Evolutionary conservation across 768 basidiomycete genomes (phyloP), one percentile per base, ranked within the genome.

Genomic region (Stropharia rugosoannulata): DNA sequence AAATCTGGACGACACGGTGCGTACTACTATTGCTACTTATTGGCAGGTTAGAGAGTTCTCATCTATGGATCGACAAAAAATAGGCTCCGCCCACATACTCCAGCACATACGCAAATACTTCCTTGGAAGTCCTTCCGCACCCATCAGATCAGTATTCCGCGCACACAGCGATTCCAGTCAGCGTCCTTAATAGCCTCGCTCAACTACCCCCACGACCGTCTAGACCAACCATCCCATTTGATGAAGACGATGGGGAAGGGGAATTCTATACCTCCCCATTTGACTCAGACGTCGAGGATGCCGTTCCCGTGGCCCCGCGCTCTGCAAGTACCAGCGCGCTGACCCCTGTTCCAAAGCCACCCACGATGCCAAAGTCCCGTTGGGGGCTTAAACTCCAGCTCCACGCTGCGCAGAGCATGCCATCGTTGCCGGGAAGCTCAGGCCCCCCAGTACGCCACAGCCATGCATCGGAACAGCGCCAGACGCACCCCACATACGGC

Each of bases 351-450:
- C 42, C 59, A n/a, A 29, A 48, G 2, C 46, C 55, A 2, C 29
- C 48, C 15, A n/a, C 52, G 19, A 66, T 64, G 58, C 57, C 62
- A 39, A 66, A 66, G 51, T 40, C 57, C 13, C 54, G 59, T 16
- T 66, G 65, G 65, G 59, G 55, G 18, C 57, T 66, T 38, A 64
- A 63, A 40, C 59, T 63, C 27, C 63, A 63, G 45, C 55, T 62
- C 41, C 59, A 60, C 42, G 59, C 54, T 11, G 27, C 54, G 25
- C 61, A 58, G 41, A 58, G 59, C 38, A 56, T 49, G 29, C 45
- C 60, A 15, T 47, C 49, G 10, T 43, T 55, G 3, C 37, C 39
- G 10, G 45, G 32, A 12, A 22, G 44, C 36, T 9, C 32, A n/a
- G 51, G 40, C 12, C 7, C 39, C 5, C 32, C 51, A 29, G 11